These are phyloP conservation scores for Neurospora sp. DNA, from an alignment of 495 filamentous ascomycete species.

Conservation along the genomic window DNA sequence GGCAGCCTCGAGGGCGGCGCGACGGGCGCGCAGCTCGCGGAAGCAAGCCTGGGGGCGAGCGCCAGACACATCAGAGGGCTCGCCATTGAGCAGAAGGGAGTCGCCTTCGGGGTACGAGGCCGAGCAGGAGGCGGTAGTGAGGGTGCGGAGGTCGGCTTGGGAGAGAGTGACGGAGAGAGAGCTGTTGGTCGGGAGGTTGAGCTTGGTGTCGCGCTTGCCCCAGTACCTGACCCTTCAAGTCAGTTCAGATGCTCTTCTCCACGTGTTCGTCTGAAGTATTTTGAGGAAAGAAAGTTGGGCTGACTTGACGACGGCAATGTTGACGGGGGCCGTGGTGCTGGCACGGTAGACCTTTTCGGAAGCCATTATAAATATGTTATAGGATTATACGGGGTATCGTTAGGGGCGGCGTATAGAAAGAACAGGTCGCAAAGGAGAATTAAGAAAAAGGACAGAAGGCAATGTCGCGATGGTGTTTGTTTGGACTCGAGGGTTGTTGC, in stretches of 20 bases:
- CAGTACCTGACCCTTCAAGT: conserved; percentile 59
- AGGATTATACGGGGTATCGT: not conserved
- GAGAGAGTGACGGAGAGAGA: conserved; percentile 94
- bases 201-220: conserved; percentile 86
- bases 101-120: conserved; percentile 58
- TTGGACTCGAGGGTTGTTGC: not conserved
- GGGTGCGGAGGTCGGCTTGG: conserved; percentile 84
- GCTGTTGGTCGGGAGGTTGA: conserved; percentile 96
- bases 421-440: not conserved
- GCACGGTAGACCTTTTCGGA: conserved; percentile 64
- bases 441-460: not conserved
- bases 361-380: conserved; percentile 29
- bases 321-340: conserved; percentile 93
- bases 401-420: not conserved
- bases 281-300: conserved; percentile 2
- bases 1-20: conserved; percentile 59
- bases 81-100: conserved; percentile 75
- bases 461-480: not conserved
- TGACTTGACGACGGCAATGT: conserved; percentile 98
- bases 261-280: not conserved
- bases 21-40: conserved; percentile 67
- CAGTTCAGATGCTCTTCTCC: not conserved
- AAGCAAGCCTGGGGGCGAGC: conserved; percentile 88
- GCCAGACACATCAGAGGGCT: conserved; percentile 70
- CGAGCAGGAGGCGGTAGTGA: conserved; percentile 92